Conservation (phyloP, 1,284 basidiomycete species). For the Binderoboletus segoi region DNA sequence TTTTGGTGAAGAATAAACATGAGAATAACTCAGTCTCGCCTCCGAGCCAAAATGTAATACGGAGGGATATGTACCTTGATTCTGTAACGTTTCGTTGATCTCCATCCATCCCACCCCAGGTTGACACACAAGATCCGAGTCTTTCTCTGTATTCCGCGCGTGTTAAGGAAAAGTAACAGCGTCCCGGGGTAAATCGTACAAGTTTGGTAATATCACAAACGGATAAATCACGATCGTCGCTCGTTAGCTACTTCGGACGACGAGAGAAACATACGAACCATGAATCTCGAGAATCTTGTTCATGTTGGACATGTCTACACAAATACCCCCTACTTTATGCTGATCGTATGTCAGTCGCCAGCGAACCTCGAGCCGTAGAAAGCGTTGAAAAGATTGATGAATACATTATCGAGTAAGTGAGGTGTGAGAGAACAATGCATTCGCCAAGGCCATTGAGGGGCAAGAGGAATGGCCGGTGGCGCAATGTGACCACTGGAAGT, state of each 20-base stretch:
- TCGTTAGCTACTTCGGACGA: not conserved
- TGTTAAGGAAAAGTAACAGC: not conserved
- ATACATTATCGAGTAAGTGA: not conserved
- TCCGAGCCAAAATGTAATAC: not conserved
- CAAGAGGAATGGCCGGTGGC: too few relatives aligned
- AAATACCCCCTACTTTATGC: constrained; percentile 71
- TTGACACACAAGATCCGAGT: constrained; percentile 82
- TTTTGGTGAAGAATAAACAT: not conserved
- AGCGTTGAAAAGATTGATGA: not conserved
- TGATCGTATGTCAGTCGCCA: constrained; percentile 27
- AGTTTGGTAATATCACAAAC: not conserved
- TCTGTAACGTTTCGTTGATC: constrained; percentile 74
- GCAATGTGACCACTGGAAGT: too few relatives aligned
- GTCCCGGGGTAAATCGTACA: too few relatives aligned
- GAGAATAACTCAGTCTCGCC: not conserved
- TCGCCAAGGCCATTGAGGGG: not conserved
- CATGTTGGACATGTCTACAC: constrained; percentile 86
- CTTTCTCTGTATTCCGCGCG: constrained; percentile 52
- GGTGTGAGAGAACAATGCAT: not conserved
- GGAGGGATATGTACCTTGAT: constrained; percentile 51
- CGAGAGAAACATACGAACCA: constrained; percentile 43
- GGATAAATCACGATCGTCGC: not conserved
- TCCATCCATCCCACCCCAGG: constrained; percentile 88
- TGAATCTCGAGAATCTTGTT: constrained; percentile 80
- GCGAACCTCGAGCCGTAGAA: not conserved